Percentiles rank a stretch among this genome's conserved stretches.
These are phyloP conservation scores for Paramecium sonneborni DNA, from an alignment of 73 alveolate species.

Conservation along the genomic window DNA sequence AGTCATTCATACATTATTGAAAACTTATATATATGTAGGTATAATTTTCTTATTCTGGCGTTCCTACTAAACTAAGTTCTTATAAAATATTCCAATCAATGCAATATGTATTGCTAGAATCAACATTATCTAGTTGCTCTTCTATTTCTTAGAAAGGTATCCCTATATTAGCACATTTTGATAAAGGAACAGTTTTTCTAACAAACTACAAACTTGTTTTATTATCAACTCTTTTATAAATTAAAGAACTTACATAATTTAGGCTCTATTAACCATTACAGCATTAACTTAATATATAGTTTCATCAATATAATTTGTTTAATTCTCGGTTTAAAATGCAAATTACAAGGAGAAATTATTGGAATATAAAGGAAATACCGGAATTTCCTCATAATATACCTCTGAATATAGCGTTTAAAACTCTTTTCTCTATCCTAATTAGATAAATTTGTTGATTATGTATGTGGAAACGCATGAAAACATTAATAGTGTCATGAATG, in stretches of 20 bases:
- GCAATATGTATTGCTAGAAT: background rate
- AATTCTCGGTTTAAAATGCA: background rate
- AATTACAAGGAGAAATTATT: background rate
- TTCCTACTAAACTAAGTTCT: background rate
- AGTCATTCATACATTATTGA: background rate
- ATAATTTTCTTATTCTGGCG: background rate
- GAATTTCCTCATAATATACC: constrained; percentile 19
- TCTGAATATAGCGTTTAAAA: background rate
- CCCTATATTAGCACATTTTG: background rate
- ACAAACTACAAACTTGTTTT: background rate
- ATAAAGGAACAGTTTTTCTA: background rate
- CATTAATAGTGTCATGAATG: background rate
- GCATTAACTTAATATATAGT: background rate
- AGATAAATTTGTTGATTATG: background rate
- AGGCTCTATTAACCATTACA: background rate
- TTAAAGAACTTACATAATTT: background rate
- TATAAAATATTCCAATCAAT: background rate
- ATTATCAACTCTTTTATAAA: background rate
- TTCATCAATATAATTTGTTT: constrained; percentile 7
- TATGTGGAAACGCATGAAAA: background rate
- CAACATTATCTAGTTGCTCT: background rate
- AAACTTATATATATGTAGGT: background rate
- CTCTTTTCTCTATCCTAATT: constrained; percentile 8
- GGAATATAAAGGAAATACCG: background rate
- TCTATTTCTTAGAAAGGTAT: background rate